Base-by-base conservation (phyloP, 345 rosid genomes). In the Syzygium oleosum region DNA sequence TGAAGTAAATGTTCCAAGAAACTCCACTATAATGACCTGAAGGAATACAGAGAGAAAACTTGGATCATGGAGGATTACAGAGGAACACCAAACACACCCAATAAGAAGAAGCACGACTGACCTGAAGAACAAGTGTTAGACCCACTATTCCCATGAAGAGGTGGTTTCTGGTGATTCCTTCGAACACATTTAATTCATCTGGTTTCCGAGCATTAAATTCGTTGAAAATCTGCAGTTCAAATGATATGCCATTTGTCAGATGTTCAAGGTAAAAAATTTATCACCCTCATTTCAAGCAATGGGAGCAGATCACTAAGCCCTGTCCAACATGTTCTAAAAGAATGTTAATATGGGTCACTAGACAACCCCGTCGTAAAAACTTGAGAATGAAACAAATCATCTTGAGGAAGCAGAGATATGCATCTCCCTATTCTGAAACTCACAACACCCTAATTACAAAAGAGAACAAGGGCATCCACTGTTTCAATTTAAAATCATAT, bases 181-280 rank as follows among this genome's bases (percentile, higher is more conserved):
- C 78, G 89, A 98, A 98, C 86, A 95, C 95, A 80, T 98, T 98
- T 86, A 96, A 88, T 91, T 96, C 96, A 78, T 98, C 99, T 31
- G 97, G 99, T 88, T 94, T 98, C 88, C 99, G 93, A 87, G 99
- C 96, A 89, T 98, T 98, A 92, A 98, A 97, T 93, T 97, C 99
- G n/a, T 97, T 97, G 91, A 97, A 98, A 85, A 98, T 93, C 99
- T 97, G 95, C 25, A 73, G 43, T 87, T 89, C 84, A 56, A 61
- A 88, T n/a, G 54, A 51, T n/a, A 10, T 68, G 55, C 86, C 17
- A 84, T 84, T 19, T 73, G 25, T 34, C 49, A 34, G 25, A 53
- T 31, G 63, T 3, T n/a, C 12, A 25, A 84, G 52, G 29, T 46
- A 49, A 84, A 84, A 83, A 52, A 84, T 23, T 25, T 84, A 84